phyloP scores from a whole-genome alignment of 495 filamentous ascomycete species.

The Extremus antarcticus region DNA sequence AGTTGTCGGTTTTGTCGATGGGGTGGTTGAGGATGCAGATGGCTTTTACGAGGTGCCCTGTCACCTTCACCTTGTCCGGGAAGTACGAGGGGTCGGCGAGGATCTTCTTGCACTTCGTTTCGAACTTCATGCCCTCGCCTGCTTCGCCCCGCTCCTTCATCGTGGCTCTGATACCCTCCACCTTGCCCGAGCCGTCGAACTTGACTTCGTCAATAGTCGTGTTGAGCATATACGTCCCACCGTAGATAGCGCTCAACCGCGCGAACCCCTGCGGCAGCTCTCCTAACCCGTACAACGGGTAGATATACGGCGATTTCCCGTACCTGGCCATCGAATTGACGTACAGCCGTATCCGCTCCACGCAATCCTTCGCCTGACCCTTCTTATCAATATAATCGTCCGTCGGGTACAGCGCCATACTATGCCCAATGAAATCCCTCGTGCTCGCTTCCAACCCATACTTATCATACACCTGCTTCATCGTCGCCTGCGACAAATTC shows the following conservation, averaged over 20 bases:
- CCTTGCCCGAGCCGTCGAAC: slow-evolving; percentile 67
- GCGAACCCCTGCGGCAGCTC: slow-evolving; percentile 98
- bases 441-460: slow-evolving; percentile 88
- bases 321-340: slow-evolving; percentile 97
- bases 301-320: slow-evolving; percentile 98
- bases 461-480: slow-evolving; percentile 97
- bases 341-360: slow-evolving; percentile 88
- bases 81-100: slow-evolving; percentile 96
- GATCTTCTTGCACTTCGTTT: slow-evolving; percentile 92
- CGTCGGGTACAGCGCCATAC: slow-evolving; percentile 89
- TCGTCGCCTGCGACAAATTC: slow-evolving; percentile 64
- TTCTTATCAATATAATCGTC: slow-evolving; percentile 70
- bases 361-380: slow-evolving; percentile 71
- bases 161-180: slow-evolving; percentile 88
- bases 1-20: slow-evolving; percentile 73
- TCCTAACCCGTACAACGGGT: slow-evolving; percentile 92
- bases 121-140: slow-evolving; percentile 78
- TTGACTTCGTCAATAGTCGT: slow-evolving; percentile 81
- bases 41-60: slow-evolving; percentile 83
- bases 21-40: slow-evolving; percentile 97
- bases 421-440: slow-evolving; percentile 92
- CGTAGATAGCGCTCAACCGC: slow-evolving; percentile 92
- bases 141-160: slow-evolving; percentile 75
- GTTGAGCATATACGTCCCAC: slow-evolving; percentile 98
- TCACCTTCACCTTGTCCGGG: slow-evolving; percentile 72